Evolutionary conservation across 768 basidiomycete species (phyloP).

Genomic region (Phaeotremella fagi): DNA sequence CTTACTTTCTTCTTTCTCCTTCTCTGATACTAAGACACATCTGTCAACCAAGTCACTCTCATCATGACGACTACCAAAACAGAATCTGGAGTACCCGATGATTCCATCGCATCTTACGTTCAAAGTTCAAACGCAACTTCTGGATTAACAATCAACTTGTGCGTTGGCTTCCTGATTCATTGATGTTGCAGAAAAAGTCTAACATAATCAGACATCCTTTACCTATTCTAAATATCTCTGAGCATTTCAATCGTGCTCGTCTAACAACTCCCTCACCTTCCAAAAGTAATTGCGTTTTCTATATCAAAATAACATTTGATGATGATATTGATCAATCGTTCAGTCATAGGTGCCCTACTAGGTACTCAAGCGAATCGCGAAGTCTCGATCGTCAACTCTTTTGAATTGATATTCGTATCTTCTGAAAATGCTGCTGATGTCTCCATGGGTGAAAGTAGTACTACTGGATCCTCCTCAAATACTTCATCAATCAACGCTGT

Average conservation of each 20-base stretch:
- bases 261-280: slow-evolving; percentile 60
- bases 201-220: not conserved
- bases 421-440: slow-evolving; percentile 53
- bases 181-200: not conserved
- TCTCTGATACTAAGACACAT: no score
- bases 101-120: slow-evolving; percentile 1
- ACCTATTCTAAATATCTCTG: slow-evolving; percentile 93
- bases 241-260: slow-evolving; percentile 77
- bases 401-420: slow-evolving; percentile 66
- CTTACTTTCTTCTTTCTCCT: no score
- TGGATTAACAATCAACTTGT: slow-evolving; percentile 35
- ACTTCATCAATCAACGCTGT: slow-evolving; percentile 49
- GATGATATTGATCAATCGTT: not conserved
- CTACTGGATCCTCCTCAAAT: not conserved
- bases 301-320: slow-evolving; percentile 53
- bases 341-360: slow-evolving; percentile 90
- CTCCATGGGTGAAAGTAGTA: slow-evolving; percentile 31
- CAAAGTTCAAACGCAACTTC: slow-evolving; percentile 11
- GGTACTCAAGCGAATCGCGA: slow-evolving; percentile 92
- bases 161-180: not conserved
- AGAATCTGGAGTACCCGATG: not conserved
- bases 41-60: no score
- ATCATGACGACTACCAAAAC: not conserved
- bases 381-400: slow-evolving; percentile 94
- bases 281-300: slow-evolving; percentile 49